These are phyloP conservation scores for Trypanosoma melophagium DNA, from an alignment of 208 protist species.

Conservation along the genomic window DNA sequence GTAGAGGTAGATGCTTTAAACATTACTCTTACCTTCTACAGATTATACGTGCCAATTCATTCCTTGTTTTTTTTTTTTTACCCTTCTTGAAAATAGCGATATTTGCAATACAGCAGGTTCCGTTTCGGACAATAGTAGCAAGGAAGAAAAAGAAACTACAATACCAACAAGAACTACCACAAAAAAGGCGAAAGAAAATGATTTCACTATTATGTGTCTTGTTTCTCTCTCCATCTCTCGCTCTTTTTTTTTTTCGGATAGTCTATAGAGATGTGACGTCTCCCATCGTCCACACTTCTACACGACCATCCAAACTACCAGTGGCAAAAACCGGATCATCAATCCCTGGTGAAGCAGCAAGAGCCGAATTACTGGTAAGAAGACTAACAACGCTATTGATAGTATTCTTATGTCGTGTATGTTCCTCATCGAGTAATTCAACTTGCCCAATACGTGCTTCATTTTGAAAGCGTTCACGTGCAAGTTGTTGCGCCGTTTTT, in stretches of 20 bases:
- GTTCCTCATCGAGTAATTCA: constrained; percentile 18
- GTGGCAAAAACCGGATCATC: constrained; percentile 28
- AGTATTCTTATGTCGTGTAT: constrained; percentile 32
- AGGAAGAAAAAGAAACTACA: constrained; percentile 1
- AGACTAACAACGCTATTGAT: constrained; percentile 25
- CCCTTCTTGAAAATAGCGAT: no score
- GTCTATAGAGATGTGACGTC: constrained; percentile 15
- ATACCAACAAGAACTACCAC: no score
- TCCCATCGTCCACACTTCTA: constrained; percentile 32
- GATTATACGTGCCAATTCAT: no score
- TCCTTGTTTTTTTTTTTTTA: no score
- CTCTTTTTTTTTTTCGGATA: background rate
- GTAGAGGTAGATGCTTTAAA: no score
- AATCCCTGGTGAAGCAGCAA: background rate
- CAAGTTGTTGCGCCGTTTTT: constrained; percentile 25
- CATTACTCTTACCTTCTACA: no score
- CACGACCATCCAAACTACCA: constrained; percentile 33
- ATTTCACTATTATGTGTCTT: background rate
- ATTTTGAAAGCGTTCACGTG: constrained; percentile 33
- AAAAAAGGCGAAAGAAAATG: background rate
- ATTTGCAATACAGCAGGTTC: background rate
- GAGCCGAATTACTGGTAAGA: background rate
- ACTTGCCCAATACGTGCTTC: constrained; percentile 21
- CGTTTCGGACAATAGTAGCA: background rate
- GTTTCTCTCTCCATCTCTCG: background rate